Evolutionary conservation across 169 alveolate species (phyloP).

Genomic region (Plasmodium adleri): DNA sequence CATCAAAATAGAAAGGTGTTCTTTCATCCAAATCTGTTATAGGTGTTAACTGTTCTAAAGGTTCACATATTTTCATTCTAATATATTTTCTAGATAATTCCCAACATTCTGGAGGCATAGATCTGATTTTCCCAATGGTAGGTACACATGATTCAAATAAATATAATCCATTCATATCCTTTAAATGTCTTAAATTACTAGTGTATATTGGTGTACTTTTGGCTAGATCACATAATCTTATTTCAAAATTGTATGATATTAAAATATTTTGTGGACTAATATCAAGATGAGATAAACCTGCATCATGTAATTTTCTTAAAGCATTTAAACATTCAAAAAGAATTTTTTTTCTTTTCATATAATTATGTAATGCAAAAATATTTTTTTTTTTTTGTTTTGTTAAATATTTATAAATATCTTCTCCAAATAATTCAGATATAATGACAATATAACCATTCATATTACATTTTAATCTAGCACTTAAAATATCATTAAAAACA

Average conservation of each 20-base stretch:
- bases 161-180: constrained; percentile 73
- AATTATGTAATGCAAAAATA: constrained; percentile 41
- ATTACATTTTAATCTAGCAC: constrained; percentile 35
- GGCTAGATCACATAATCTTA: constrained; percentile 85
- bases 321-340: constrained; percentile 76
- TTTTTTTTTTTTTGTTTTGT: constrained; percentile 24
- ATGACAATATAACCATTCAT: constrained; percentile 78
- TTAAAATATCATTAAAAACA: constrained; percentile 54
- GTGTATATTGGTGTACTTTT: constrained; percentile 85
- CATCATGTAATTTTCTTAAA: constrained; percentile 79
- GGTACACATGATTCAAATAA: constrained; percentile 87
- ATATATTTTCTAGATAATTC: constrained; percentile 75
- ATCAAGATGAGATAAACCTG: constrained; percentile 86
- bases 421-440: constrained; percentile 80
- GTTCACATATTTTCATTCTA: constrained; percentile 39
- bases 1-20: constrained; percentile 81
- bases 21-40: constrained; percentile 59
- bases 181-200: constrained; percentile 76
- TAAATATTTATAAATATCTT: constrained; percentile 79
- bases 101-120: constrained; percentile 91
- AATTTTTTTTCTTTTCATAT: constrained; percentile 78
- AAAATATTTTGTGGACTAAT: constrained; percentile 87
- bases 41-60: constrained; percentile 5
- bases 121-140: constrained; percentile 87
- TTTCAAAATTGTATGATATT: constrained; percentile 77